phyloP scores from a whole-genome alignment of 2,329 filamentous ascomycete genomes.

The Huntiella bhutanensis region DNA sequence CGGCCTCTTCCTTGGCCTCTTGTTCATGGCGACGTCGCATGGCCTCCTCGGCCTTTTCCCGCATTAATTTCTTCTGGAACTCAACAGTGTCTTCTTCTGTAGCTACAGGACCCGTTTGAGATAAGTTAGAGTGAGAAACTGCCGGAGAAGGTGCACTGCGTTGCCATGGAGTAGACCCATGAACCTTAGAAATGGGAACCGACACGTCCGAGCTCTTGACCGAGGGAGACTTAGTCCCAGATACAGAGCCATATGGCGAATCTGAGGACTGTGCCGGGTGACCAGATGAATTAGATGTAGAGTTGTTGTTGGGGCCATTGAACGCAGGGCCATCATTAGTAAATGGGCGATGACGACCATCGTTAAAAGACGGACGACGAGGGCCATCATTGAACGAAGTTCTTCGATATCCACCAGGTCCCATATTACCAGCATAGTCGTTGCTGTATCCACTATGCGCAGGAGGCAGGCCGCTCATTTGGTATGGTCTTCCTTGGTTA shows the following conservation, averaged over 20 bases:
- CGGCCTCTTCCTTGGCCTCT: conserved; percentile 54
- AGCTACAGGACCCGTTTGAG: neutral
- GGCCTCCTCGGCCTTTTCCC: conserved; percentile 48
- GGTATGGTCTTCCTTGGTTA: conserved; percentile 3
- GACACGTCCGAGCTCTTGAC: neutral
- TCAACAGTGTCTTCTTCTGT: conserved; percentile 34
- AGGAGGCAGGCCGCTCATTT: conserved; percentile 2
- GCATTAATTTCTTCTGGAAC: conserved; percentile 54
- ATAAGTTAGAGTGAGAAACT: neutral
- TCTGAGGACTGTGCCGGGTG: no score
- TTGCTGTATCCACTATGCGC: neutral
- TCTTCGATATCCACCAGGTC: conserved; percentile 3
- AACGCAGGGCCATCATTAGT: neutral
- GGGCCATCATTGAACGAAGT: conserved; percentile 9
- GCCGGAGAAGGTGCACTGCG: neutral
- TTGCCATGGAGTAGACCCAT: neutral
- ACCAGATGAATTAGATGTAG: neutral
- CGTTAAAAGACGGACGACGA: neutral
- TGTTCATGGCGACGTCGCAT: conserved; percentile 50
- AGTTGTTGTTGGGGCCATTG: neutral
- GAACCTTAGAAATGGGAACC: neutral
- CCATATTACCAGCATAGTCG: neutral
- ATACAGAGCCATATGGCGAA: neutral
- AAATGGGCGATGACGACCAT: conserved; percentile 1
- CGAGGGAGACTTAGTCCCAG: neutral